Evolutionary conservation across 441 rosid species (phyloP), one percentile per base, ranked within the genome.

Genomic region (Pelargonium myrrhifolium): DNA sequence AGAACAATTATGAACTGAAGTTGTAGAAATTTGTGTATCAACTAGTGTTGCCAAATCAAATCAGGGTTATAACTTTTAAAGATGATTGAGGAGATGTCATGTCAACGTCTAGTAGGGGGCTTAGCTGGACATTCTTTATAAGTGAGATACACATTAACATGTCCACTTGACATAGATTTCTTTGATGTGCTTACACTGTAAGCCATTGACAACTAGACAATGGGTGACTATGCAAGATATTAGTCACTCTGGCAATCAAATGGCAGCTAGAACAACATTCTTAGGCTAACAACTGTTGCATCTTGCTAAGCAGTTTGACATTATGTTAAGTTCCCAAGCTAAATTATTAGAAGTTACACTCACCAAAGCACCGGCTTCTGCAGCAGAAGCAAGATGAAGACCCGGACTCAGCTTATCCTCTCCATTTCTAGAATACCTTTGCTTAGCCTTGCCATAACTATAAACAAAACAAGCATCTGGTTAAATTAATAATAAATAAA

Each of bases 321-420:
- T 55, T 51, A 21, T 18, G 7, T 39, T 0, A n/a, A n/a, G n/a
- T n/a, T 0, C 60, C 21, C 45, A 9, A 24, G 39, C 35, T 43
- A 71, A 43, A 9, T 40, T 45, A 65, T 43, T 45, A 55, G 69
- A 77, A 64, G 58, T 62, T 70, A 68, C 59, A 77, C 90, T 80
- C 35, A 93, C 98, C 89, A 93, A 79, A 78, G 82, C 92, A 71
- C 99, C 96, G 59, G 97, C 97, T 85, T 93, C 96, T 65, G 99
- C 97, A 65, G 99, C 95, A 72, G 96, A 87, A 78, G 88, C 90
- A 68, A 93, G 93, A 82, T 89, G 97, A 74, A 88, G 87, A 69
- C 81, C 78, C 56, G 93, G 83, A 62, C 84, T 83, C 69, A 89
- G 79, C 74, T 77, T 83, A 68, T 76, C 84, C 58, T 86, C 90